Evolutionary conservation across 495 filamentous ascomycete genomes (phyloP).

Genomic region (Aspergillus nidulans): DNA sequence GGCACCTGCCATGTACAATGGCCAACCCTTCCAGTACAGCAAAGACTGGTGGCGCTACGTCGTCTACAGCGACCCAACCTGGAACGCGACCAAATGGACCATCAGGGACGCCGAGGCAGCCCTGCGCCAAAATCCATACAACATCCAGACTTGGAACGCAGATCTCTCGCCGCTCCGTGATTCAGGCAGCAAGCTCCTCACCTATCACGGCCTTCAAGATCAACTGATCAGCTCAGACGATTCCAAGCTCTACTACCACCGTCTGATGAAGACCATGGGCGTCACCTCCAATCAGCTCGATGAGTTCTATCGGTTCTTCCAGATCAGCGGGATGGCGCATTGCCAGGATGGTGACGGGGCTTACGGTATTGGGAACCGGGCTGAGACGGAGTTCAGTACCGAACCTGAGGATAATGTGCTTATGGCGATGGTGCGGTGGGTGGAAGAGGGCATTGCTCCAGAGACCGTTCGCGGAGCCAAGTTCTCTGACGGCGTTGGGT

Average conservation of each 20-base stretch:
- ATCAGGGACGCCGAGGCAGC: slow-evolving; percentile 35
- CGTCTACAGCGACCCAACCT: slow-evolving; percentile 48
- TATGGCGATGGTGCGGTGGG: slow-evolving; percentile 56
- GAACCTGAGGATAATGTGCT: slow-evolving; percentile 44
- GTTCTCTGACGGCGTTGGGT: slow-evolving; percentile 40
- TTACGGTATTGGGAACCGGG: slow-evolving; percentile 47
- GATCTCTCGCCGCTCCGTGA: slow-evolving; percentile 41
- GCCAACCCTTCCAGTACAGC: slow-evolving; percentile 37
- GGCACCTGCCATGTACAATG: slow-evolving; percentile 31
- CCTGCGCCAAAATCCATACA: slow-evolving; percentile 39
- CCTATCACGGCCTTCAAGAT: slow-evolving; percentile 48
- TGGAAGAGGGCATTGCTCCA: slow-evolving; percentile 53
- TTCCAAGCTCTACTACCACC: slow-evolving; percentile 41
- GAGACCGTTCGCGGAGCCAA: slow-evolving; percentile 51
- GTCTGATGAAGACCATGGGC: slow-evolving; percentile 43
- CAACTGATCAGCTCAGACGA: slow-evolving; percentile 39
- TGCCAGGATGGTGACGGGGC: slow-evolving; percentile 51
- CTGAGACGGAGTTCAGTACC: slow-evolving; percentile 21
- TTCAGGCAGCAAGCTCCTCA: slow-evolving; percentile 46
- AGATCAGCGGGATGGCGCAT: slow-evolving; percentile 54
- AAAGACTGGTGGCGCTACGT: slow-evolving; percentile 51
- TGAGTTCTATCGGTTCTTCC: slow-evolving; percentile 58
- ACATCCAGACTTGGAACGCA: slow-evolving; percentile 47
- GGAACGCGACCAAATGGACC: slow-evolving; percentile 39
- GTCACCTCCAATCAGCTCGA: slow-evolving; percentile 41